These are phyloP conservation scores for Lantana camara DNA, from an alignment of 257 asterid species.

Conservation along the genomic window DNA sequence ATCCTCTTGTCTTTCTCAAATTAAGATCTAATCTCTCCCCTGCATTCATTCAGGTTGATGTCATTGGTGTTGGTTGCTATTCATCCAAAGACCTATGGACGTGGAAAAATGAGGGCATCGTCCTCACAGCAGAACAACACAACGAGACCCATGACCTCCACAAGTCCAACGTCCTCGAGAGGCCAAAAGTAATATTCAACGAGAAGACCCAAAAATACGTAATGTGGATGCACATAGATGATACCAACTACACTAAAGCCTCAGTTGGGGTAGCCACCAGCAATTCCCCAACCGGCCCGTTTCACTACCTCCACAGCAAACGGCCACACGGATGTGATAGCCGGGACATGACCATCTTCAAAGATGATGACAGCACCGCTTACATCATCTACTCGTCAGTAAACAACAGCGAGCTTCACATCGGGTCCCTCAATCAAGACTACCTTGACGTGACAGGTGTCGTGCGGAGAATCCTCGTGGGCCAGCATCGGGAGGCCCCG, in stretches of 20 bases:
- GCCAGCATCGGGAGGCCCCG: conserved; percentile 92
- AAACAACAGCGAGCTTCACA: conserved; percentile 86
- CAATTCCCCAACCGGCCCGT: conserved; percentile 80
- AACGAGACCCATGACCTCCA: conserved; percentile 83
- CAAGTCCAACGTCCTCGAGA: conserved; percentile 80
- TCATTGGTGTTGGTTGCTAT: conserved; percentile 94
- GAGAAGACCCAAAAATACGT: conserved; percentile 64
- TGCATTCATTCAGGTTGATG: conserved; percentile 79
- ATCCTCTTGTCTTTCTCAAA: conserved; percentile 9
- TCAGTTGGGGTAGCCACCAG: conserved; percentile 76
- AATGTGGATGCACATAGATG: conserved; percentile 99
- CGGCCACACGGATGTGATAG: conserved; percentile 92
- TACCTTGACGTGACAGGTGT: conserved; percentile 60
- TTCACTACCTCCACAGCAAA: conserved; percentile 69
- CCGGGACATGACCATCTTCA: conserved; percentile 95
- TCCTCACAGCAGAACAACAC: conserved; percentile 69
- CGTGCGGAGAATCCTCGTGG: conserved; percentile 67
- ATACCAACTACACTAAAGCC: conserved; percentile 91
- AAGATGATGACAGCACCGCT: conserved; percentile 77
- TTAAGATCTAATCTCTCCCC: background rate
- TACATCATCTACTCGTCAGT: conserved; percentile 86
- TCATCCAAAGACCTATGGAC: conserved; percentile 94
- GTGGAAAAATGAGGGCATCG: conserved; percentile 95
- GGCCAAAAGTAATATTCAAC: conserved; percentile 97
- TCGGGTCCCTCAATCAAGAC: conserved; percentile 64